A percentile compares a stretch with the other conserved stretches of the same genome.
phyloP scores from a whole-genome alignment of 2,329 filamentous ascomycete species.

The Penicillium sp. region DNA sequence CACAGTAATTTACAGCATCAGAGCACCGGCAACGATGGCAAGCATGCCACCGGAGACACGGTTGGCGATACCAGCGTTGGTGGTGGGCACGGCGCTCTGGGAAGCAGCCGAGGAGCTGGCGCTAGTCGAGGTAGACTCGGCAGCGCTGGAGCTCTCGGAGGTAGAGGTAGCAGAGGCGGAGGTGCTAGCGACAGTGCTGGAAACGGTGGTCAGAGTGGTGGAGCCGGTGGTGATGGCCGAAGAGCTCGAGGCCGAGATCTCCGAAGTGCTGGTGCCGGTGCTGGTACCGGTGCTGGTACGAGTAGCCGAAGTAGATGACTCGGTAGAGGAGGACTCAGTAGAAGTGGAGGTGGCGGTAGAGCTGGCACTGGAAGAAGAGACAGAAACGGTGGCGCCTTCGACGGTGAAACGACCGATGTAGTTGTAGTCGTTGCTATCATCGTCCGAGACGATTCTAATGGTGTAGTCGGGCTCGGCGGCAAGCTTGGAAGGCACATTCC shows the following conservation, averaged over 20 bases:
- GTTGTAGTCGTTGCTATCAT: conserved; percentile 47
- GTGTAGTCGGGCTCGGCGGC: conserved; percentile 51
- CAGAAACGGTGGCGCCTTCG: conserved; percentile 43
- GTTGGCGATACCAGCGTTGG: conserved; percentile 33
- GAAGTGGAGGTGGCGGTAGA: conserved; percentile 27
- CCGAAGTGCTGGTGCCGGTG: conserved; percentile 26
- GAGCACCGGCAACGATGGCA: conserved; percentile 36
- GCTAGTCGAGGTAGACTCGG: conserved; percentile 11
- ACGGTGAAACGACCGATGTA: conserved; percentile 55
- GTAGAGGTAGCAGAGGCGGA: conserved; percentile 20
- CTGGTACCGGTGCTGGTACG: conserved; percentile 30
- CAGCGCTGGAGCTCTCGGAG: conserved; percentile 24
- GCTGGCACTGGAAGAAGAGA: conserved; percentile 34
- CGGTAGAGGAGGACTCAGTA: conserved; percentile 18
- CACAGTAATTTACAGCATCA: conserved; percentile 34
- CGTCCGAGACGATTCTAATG: conserved; percentile 54
- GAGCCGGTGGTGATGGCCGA: conserved; percentile 14
- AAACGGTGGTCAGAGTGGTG: conserved; percentile 23
- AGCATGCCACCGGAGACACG: conserved; percentile 39
- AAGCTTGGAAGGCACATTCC: conserved; percentile 45
- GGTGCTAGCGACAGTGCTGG: conserved; percentile 18
- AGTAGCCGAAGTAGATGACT: conserved; percentile 19
- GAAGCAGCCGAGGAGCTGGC: conserved; percentile 19
- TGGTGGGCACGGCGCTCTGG: conserved; percentile 29
- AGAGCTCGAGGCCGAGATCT: conserved; percentile 20